A percentile compares a stretch with the other conserved stretches of the same genome.
Evolutionary conservation across 2,329 filamentous ascomycete genomes (phyloP).

Genomic region (Leptographium procerum): DNA sequence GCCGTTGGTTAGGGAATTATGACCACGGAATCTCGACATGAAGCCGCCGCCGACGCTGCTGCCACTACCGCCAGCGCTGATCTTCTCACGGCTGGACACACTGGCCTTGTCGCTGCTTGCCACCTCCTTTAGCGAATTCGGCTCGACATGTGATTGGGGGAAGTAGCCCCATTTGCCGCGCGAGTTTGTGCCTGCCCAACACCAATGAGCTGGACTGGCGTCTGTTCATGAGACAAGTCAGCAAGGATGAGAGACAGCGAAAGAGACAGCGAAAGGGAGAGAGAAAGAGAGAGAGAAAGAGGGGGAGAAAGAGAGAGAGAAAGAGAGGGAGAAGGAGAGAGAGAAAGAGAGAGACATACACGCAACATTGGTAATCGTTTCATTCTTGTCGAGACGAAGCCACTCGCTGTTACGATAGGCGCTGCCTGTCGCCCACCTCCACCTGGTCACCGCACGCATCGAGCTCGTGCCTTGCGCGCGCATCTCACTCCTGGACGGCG

Average conservation of each 20-base stretch:
- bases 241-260: neutral
- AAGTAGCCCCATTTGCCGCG: conserved; percentile 44
- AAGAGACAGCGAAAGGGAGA: neutral
- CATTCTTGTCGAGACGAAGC: conserved; percentile 51
- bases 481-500: conserved; percentile 30
- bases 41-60: conserved; percentile 5
- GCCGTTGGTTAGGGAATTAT: conserved; percentile 1
- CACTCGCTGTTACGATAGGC: conserved; percentile 27
- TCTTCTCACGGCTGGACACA: neutral
- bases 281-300: conserved; percentile 1
- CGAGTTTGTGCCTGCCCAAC: conserved; percentile 41
- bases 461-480: conserved; percentile 32
- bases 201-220: conserved; percentile 38
- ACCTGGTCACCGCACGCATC: conserved; percentile 36
- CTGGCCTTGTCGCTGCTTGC: conserved; percentile 5
- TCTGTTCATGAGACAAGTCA: conserved; percentile 19
- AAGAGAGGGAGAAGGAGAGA: neutral
- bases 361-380: conserved; percentile 52
- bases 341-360: conserved; percentile 29
- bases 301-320: conserved; percentile 8
- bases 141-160: conserved; percentile 37
- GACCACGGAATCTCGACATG: conserved; percentile 8
- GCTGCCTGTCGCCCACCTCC: conserved; percentile 37
- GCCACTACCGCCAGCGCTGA: neutral
- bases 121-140: conserved; percentile 30